These are phyloP conservation scores for Lactarius psammicola DNA, from an alignment of 768 basidiomycete species.

Conservation along the genomic window DNA sequence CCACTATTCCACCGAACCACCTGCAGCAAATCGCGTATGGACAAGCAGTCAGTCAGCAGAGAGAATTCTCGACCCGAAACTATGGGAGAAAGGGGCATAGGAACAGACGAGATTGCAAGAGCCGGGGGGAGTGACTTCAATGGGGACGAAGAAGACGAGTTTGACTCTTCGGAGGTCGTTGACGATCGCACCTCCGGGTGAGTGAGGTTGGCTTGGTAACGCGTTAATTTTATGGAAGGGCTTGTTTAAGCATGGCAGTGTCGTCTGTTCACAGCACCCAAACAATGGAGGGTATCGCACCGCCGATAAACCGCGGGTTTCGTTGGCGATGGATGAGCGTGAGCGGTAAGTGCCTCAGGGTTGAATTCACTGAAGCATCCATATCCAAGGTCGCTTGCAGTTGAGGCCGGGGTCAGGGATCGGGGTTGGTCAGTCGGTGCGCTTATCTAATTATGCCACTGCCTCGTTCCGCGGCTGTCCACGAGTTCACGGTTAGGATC, in stretches of 20 bases:
- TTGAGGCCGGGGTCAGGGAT: slow-evolving; percentile 3
- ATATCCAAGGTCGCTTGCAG: slow-evolving; percentile 1
- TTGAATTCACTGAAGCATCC: background rate
- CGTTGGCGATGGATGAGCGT: background rate
- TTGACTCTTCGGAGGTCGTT: slow-evolving; percentile 5
- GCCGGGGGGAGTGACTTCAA: background rate
- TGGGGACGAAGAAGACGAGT: background rate
- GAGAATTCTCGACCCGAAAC: background rate
- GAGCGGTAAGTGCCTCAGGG: background rate
- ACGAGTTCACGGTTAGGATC: background rate
- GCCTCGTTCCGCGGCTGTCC: slow-evolving; percentile 14
- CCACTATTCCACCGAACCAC: slow-evolving; percentile 9
- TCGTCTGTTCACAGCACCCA: background rate
- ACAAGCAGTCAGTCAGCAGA: background rate
- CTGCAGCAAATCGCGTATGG: background rate
- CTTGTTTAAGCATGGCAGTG: background rate
- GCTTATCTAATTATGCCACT: slow-evolving; percentile 3
- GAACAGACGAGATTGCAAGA: background rate
- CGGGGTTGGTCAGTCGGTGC: background rate
- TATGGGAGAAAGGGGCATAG: background rate
- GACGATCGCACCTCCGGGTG: background rate
- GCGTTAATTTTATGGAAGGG: slow-evolving; percentile 1
- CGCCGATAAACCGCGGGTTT: slow-evolving; percentile 13
- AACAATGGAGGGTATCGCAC: background rate
- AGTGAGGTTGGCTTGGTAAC: slow-evolving; percentile 17